Evolutionary conservation across 2,329 filamentous ascomycete species (phyloP).

Genomic region (Claviceps purpurea): DNA sequence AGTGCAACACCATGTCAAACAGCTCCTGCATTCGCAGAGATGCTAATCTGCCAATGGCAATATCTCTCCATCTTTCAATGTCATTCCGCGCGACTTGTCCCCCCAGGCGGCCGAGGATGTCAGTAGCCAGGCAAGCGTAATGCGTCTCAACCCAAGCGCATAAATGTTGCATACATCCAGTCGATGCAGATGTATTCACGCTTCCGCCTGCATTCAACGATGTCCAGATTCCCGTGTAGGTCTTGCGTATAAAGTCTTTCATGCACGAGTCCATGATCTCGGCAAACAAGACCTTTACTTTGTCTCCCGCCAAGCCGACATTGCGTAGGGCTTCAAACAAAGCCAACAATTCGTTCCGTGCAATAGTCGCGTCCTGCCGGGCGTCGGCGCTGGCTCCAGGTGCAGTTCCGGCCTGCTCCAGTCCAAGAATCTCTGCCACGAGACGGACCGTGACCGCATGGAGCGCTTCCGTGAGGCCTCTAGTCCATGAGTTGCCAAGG

Average conservation of each 20-base stretch:
- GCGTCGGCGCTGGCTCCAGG: conserved; percentile 3
- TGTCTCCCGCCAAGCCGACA: conserved; percentile 56
- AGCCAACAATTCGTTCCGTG: conserved; percentile 37
- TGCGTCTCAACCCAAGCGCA: conserved; percentile 54
- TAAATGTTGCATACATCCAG: conserved; percentile 43
- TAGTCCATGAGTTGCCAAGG: conserved; percentile 48
- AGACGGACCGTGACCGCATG: conserved; percentile 39
- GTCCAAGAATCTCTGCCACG: conserved; percentile 34
- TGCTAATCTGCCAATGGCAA: conserved; percentile 55
- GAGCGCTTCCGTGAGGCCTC: conserved; percentile 39
- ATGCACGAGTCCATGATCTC: conserved; percentile 56
- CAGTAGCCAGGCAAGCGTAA: conserved; percentile 50
- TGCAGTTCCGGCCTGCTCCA: background rate
- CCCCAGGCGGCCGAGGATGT: conserved; percentile 40
- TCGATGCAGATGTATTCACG: background rate
- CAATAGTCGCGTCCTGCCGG: conserved; percentile 18
- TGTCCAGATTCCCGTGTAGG: conserved; percentile 51
- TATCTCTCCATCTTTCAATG: conserved; percentile 56
- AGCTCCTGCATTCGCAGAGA: conserved; percentile 56
- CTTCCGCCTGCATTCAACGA: conserved; percentile 11
- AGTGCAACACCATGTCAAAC: conserved; percentile 66
- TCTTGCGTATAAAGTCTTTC: conserved; percentile 45
- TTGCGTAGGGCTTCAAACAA: conserved; percentile 46
- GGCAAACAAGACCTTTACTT: conserved; percentile 57
- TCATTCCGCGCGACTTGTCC: conserved; percentile 37